These are phyloP conservation scores for Ophiorrhiza pumila DNA, from an alignment of 257 asterid genomes.

Conservation along the genomic window DNA sequence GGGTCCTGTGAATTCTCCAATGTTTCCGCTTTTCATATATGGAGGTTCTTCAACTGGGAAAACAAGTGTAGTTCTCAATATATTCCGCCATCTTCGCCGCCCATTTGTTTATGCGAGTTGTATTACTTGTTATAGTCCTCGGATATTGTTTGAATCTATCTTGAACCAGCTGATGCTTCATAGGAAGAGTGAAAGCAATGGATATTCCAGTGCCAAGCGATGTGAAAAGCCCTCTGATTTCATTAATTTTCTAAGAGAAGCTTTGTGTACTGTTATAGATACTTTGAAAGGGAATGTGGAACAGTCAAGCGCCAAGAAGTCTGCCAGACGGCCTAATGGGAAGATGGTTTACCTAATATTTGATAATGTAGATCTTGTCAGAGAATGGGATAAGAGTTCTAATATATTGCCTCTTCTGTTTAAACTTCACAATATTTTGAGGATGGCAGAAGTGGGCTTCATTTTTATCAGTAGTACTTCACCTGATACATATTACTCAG, in stretches of 20 bases:
- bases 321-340: conserved; percentile 43
- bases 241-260: conserved; percentile 67
- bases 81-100: conserved; percentile 61
- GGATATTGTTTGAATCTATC: conserved; percentile 78
- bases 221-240: conserved; percentile 91
- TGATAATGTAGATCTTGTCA: conserved; percentile 64
- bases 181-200: conserved; percentile 55
- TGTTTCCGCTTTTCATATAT: conserved; percentile 67
- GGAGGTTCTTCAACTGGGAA: conserved; percentile 92
- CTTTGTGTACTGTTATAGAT: conserved; percentile 48
- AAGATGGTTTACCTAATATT: conserved; percentile 78
- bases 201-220: conserved; percentile 69
- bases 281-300: conserved; percentile 42
- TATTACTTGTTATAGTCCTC: conserved; percentile 64
- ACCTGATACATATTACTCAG: conserved; percentile 63
- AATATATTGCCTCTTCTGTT: conserved; percentile 57
- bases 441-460: conserved; percentile 79
- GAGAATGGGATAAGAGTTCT: conserved; percentile 77
- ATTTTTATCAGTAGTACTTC: conserved; percentile 73
- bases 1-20: conserved; percentile 82
- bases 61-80: conserved; percentile 59
- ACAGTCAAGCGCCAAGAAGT: conserved; percentile 50
- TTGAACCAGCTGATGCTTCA: conserved; percentile 86
- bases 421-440: conserved; percentile 62
- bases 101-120: conserved; percentile 78